phyloP scores from a whole-genome alignment of 768 basidiomycete genomes.

The Hypsizygus marmoreus region DNA sequence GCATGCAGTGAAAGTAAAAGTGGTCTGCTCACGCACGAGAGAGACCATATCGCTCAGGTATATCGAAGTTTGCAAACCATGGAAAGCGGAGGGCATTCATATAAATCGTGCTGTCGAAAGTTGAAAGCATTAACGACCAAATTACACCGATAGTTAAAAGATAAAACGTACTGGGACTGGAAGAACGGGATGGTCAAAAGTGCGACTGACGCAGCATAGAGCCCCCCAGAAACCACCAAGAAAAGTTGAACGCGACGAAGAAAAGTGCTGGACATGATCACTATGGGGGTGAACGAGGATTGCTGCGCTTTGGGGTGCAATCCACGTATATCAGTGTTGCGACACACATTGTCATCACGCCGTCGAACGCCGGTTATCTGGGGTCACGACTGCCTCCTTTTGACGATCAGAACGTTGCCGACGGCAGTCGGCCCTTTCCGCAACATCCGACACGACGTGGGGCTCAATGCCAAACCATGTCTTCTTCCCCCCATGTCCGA shows the following conservation, averaged over 20 bases:
- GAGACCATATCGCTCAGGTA: conserved; percentile 78
- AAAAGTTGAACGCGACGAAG: conserved; percentile 28
- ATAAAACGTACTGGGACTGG: conserved; percentile 63
- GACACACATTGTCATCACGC: too few relatives aligned
- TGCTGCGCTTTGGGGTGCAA: too few relatives aligned
- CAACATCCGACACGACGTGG: too few relatives aligned
- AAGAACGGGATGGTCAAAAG: conserved; percentile 63
- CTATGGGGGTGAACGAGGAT: too few relatives aligned
- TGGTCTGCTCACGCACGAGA: conserved; percentile 52
- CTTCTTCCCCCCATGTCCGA: too few relatives aligned
- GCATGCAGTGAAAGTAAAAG: not conserved
- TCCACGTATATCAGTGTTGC: too few relatives aligned
- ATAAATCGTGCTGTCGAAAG: conserved; percentile 44
- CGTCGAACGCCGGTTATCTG: too few relatives aligned
- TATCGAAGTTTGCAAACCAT: conserved; percentile 58
- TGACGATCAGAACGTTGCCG: too few relatives aligned
- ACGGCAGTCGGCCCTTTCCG: too few relatives aligned
- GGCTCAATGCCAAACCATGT: too few relatives aligned
- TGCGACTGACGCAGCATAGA: conserved; percentile 56
- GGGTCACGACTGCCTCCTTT: too few relatives aligned
- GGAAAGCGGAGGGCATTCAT: conserved; percentile 70
- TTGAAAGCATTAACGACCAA: not conserved
- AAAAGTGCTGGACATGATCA: too few relatives aligned
- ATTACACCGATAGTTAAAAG: conserved; percentile 3
- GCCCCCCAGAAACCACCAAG: conserved; percentile 43